Base-by-base conservation (phyloP, 2,329 filamentous ascomycete genomes). In the Claviceps humidiphila region DNA sequence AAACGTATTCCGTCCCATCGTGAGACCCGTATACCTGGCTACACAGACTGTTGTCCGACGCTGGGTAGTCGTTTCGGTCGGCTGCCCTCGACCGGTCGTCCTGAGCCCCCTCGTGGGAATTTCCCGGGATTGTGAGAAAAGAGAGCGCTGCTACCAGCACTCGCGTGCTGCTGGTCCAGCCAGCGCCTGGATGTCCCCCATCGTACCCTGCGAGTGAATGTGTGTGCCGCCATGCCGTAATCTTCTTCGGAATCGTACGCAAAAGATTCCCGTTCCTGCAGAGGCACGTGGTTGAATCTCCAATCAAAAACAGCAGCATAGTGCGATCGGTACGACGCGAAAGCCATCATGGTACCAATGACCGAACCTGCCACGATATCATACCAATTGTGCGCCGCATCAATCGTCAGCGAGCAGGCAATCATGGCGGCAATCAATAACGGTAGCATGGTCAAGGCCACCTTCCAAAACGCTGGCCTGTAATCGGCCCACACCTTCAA, bases 231-330 rank as follows among this genome's bases (percentile, higher is more conserved):
- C 14, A 55, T 54, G 24, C 59, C 55, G 2, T 54, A 14, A 20
- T 58, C 59, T 1, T 54, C 55, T 5, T 58, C 57, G 2, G 53
- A 51, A 2, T 52, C 58, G 43, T 53, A 55, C 9, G 17, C 13
- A 20, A 58, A 54, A 2, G 55, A 49, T 43, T 55, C 47, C 3
- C 56, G 59, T 30, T 68, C 64, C 55, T 66, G 66, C 49, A 88
- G 72, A 1, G 84, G 82, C 26, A 88, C 78, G 60, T 88, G 84
- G 53, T 81, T 81, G 57, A 68, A 82, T 11, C 82, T 70, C 73
- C 80, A 86, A 63, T 88, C 81, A 77, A 82, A 87, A 30, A 87
- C 68, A 1, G 76, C 74, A 0, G 82, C 81, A 58, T 85, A 88
- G 1, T 79, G 75, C 71, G 81, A 80, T 24, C 85, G 72, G 63